phyloP scores from a whole-genome alignment of 2,329 filamentous ascomycete genomes.

The Cladosporium sp. region DNA sequence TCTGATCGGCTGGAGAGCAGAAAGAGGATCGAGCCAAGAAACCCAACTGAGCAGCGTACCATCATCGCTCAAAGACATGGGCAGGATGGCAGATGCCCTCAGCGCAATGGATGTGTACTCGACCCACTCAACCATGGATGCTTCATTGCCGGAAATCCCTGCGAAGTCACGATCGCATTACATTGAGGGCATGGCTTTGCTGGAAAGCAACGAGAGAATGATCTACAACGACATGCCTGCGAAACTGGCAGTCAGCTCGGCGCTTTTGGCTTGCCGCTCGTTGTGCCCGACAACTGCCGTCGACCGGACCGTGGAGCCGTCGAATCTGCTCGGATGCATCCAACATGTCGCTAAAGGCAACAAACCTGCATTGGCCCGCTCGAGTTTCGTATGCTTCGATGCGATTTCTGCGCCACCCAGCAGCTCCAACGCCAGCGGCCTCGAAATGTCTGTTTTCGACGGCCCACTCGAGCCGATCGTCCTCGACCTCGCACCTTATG shows the following conservation, averaged over 20 bases:
- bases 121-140: conserved; percentile 50
- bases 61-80: conserved; percentile 44
- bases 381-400: conserved; percentile 46
- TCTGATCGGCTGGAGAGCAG: conserved; percentile 33
- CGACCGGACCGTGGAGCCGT: background rate
- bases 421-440: conserved; percentile 31
- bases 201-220: conserved; percentile 45
- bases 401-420: conserved; percentile 39
- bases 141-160: conserved; percentile 54
- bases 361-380: conserved; percentile 24
- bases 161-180: conserved; percentile 51
- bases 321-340: conserved; percentile 1
- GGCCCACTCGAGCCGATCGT: conserved; percentile 59
- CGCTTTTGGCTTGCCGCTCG: background rate
- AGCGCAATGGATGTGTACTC: conserved; percentile 62
- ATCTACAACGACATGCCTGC: conserved; percentile 38
- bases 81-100: conserved; percentile 51
- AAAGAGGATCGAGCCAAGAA: background rate
- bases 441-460: conserved; percentile 71
- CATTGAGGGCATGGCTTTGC: conserved; percentile 46
- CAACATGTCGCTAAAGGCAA: conserved; percentile 15
- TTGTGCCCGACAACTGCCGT: background rate
- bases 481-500: conserved; percentile 78
- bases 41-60: background rate
- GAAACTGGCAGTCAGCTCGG: conserved; percentile 11